phyloP scores from a whole-genome alignment of 202 grass and related monocot species.

The Sporobolus alterniflorus region DNA sequence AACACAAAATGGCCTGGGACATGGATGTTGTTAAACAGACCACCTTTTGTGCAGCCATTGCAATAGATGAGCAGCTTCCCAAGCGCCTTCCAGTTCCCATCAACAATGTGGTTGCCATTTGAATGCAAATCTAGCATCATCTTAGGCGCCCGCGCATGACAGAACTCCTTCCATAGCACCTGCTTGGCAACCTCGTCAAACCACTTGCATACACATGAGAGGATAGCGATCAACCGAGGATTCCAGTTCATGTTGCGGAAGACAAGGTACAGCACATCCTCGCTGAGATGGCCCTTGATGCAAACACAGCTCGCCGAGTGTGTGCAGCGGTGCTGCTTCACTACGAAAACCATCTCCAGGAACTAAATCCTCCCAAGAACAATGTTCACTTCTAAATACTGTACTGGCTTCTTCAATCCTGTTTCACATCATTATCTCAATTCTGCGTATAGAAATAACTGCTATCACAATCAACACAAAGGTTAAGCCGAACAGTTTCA shows the following conservation, averaged over 20 bases:
- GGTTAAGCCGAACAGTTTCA: not conserved
- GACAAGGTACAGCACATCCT: conserved; percentile 87
- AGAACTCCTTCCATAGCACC: conserved; percentile 98
- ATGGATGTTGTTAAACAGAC: conserved; percentile 64
- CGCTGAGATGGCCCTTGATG: conserved; percentile 85
- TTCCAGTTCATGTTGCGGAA: conserved; percentile 97
- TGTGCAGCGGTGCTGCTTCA: conserved; percentile 94
- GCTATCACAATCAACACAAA: not conserved
- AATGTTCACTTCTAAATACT: conserved; percentile 9
- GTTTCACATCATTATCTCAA: conserved; percentile 11
- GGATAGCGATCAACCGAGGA: conserved; percentile 73
- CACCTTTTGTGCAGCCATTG: conserved; percentile 75
- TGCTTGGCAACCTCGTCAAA: conserved; percentile 91
- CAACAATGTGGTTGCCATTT: conserved; percentile 84
- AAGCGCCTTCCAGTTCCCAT: conserved; percentile 97
- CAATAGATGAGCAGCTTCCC: conserved; percentile 97
- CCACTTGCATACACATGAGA: conserved; percentile 99
- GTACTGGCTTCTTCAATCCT: conserved; percentile 20
- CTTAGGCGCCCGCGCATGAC: conserved; percentile 85
- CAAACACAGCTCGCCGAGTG: conserved; percentile 87
- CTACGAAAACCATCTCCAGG: conserved; percentile 63
- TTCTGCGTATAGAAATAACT: conserved; percentile 2
- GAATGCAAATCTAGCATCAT: conserved; percentile 99
- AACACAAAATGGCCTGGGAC: conserved; percentile 81
- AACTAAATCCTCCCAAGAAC: conserved; percentile 7